Evolutionary conservation across 208 protist genomes (phyloP), one percentile per base, ranked within the genome.

Genomic region (Crithidia thermophila): DNA sequence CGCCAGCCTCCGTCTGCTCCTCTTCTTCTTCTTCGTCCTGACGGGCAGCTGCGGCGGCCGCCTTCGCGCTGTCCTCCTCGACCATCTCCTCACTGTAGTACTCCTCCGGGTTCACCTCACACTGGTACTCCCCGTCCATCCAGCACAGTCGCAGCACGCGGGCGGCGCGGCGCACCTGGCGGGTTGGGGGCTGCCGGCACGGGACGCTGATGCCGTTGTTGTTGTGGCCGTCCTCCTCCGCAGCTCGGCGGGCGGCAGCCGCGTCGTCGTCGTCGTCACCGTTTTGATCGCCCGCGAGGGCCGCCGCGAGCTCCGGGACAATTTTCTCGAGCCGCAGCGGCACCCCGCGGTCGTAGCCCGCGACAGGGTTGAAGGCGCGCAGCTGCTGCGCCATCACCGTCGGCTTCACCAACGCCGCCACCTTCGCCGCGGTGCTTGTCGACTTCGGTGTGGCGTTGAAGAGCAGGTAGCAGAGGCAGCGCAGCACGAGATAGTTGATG

Each of bases 341-440:
- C 11, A 75, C 42, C 13, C 57, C 28, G 37, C 75, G 67, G 37
- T 85, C 69, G 71, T 95, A 95, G 5, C 72, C 72, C 18, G 75
- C 83, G 10, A 93, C 74, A 2, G 93, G 93, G 74, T 94, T 86
- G 56, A 96, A 94, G 37, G 84, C 80, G 18, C 83, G 82, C 10
- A 96, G 75, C 16, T 85, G 72, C 63, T 92, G 75, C 61, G 82
- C 81, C 30, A 91, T 66, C 10, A 85, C 80, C 30, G 85, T 82
- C 1, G 93, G 93, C 75, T 97, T 97, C 56, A 96, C 45, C 30
- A 94, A 58, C 16, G 85, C 80, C 0, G 85, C 82, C 43, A 96
- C 87, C 77, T 94, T 91, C 27, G 58, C 79, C 31, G 87, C 72
- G 0, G 88, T 87, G 50, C 77, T 73, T 1, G 79, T 91, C 20